These are phyloP conservation scores for Sextonia rubra DNA, from an alignment of 164 flowering plant genomes.

Conservation along the genomic window DNA sequence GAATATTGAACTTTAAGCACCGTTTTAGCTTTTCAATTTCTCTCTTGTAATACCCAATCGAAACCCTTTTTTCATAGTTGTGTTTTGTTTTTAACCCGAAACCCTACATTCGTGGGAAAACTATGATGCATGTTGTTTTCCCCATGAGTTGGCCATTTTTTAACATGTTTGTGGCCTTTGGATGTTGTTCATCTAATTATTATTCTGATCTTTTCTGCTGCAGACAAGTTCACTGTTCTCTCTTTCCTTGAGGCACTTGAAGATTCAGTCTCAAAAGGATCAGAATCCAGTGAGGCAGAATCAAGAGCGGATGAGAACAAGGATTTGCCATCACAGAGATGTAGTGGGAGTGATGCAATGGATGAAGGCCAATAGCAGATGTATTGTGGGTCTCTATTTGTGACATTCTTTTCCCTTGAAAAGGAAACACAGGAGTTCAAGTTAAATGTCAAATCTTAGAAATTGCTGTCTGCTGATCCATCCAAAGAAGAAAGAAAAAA, in stretches of 20 bases:
- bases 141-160: background rate
- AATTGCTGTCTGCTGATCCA: background rate
- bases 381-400: background rate
- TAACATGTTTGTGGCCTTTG: background rate
- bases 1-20: no score
- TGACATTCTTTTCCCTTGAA: background rate
- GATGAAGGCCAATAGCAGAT: slow-evolving; percentile 53
- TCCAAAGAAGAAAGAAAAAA: background rate
- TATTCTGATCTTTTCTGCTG: slow-evolving; percentile 10
- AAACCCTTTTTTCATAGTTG: no score
- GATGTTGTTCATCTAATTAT: background rate
- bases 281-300: slow-evolving; percentile 32
- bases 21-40: no score
- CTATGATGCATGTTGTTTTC: background rate
- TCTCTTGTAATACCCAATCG: no score
- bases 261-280: slow-evolving; percentile 59
- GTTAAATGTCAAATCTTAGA: background rate
- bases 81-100: background rate
- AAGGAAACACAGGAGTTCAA: background rate
- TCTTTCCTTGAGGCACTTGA: slow-evolving; percentile 97
- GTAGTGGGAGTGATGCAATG: slow-evolving; percentile 56
- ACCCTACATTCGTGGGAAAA: background rate
- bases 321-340: slow-evolving; percentile 37
- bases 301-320: slow-evolving; percentile 37
- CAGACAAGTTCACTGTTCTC: slow-evolving; percentile 81